Conservation (phyloP, 1,139 yeast species). For the Maudiozyma humilis region DNA sequence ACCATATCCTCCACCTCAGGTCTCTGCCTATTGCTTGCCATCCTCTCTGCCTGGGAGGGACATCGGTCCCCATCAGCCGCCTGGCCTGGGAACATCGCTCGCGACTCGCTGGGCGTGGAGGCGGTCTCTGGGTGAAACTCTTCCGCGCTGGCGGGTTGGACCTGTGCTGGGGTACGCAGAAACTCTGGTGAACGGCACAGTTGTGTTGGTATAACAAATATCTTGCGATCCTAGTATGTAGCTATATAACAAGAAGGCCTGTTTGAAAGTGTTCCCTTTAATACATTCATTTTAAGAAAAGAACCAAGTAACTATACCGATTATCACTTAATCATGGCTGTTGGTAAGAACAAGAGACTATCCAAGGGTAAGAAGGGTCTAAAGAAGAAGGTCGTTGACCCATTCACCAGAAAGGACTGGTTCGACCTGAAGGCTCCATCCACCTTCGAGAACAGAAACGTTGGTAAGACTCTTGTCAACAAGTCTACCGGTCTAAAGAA, state of each 20-base stretch:
- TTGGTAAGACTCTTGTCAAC: constrained; percentile 91
- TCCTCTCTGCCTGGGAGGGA: no score
- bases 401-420: constrained; percentile 94
- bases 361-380: constrained; percentile 93
- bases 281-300: background rate
- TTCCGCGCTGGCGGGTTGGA: background rate
- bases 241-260: background rate
- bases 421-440: constrained; percentile 92
- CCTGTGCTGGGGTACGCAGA: background rate
- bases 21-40: no score
- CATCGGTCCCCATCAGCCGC: no score
- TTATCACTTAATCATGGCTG: constrained; percentile 52
- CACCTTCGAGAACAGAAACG: constrained; percentile 87
- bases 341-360: constrained; percentile 94
- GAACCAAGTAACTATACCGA: constrained; percentile 11
- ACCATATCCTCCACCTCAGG: no score
- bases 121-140: background rate
- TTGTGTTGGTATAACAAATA: background rate
- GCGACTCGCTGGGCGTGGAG: no score
- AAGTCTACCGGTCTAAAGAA: constrained; percentile 87
- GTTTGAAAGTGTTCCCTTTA: background rate
- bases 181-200: background rate
- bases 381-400: constrained; percentile 94
- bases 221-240: background rate
- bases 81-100: no score